A percentile compares a stretch with the other conserved stretches of the same genome.
Evolutionary conservation across 1,284 basidiomycete genomes (phyloP).

Genomic region (Lignosus rhinocerotis): DNA sequence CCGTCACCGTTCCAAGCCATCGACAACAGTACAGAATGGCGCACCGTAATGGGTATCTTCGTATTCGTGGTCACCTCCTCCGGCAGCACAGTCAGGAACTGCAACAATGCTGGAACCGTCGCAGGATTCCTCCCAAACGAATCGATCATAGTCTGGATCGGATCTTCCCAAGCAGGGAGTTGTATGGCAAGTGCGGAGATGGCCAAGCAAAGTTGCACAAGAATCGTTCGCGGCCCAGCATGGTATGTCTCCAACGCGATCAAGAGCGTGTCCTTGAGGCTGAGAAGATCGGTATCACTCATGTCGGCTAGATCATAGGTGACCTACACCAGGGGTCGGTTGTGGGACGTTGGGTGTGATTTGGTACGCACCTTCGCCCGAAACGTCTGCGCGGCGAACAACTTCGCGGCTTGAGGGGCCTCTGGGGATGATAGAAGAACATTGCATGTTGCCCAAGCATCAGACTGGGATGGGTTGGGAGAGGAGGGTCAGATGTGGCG

Average conservation of each 20-base stretch:
- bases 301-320: slow-evolving; percentile 95
- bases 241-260: slow-evolving; percentile 72
- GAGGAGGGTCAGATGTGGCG: slow-evolving; percentile 60
- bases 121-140: slow-evolving; percentile 83
- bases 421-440: slow-evolving; percentile 82
- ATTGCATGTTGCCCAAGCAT: slow-evolving; percentile 97
- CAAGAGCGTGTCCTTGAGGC: slow-evolving; percentile 87
- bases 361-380: slow-evolving; percentile 78
- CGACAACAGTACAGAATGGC: slow-evolving; percentile 33
- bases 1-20: neutral
- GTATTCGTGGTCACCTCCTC: slow-evolving; percentile 89
- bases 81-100: slow-evolving; percentile 90
- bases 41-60: slow-evolving; percentile 85
- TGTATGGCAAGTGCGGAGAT: slow-evolving; percentile 92
- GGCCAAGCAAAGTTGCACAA: slow-evolving; percentile 89
- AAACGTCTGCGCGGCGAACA: slow-evolving; percentile 98
- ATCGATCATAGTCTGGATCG: slow-evolving; percentile 84
- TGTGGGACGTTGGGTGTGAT: neutral
- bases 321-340: slow-evolving; percentile 56
- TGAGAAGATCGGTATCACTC: slow-evolving; percentile 64
- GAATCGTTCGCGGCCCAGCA: slow-evolving; percentile 80
- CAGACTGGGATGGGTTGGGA: slow-evolving; percentile 58
- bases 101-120: slow-evolving; percentile 83
- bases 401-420: slow-evolving; percentile 78
- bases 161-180: slow-evolving; percentile 84